Percentiles rank a stretch among this genome's conserved stretches.
phyloP scores from a whole-genome alignment of 2,329 filamentous ascomycete genomes.

The Aaosphaeria pasadenensis region DNA sequence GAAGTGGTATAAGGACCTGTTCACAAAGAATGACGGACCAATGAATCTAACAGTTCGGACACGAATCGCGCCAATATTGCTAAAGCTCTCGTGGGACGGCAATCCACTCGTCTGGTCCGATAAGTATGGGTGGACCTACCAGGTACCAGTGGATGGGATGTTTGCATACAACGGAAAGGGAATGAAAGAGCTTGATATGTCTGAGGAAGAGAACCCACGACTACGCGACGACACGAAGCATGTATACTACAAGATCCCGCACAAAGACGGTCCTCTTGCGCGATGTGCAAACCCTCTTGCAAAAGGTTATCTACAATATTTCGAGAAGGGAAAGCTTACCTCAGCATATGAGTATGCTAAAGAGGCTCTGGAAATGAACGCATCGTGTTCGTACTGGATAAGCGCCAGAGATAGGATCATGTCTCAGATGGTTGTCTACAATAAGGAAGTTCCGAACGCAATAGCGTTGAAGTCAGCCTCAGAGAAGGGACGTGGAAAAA shows the following conservation, averaged over 20 bases:
- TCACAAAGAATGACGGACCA: constrained; percentile 62
- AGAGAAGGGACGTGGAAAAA: constrained; percentile 13
- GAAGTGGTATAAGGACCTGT: constrained; percentile 92
- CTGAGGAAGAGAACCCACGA: constrained; percentile 62
- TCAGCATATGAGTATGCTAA: constrained; percentile 90
- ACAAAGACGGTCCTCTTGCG: constrained; percentile 87
- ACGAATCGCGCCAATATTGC: constrained; percentile 77
- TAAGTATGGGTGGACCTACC: constrained; percentile 89
- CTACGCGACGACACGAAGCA: constrained; percentile 65
- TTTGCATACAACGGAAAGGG: constrained; percentile 67
- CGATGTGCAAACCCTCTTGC: constrained; percentile 85
- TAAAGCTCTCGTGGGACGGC: constrained; percentile 85
- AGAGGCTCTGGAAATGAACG: constrained; percentile 96
- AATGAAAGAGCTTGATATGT: constrained; percentile 74
- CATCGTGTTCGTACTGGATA: constrained; percentile 98
- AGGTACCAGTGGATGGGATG: constrained; percentile 62
- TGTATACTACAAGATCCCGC: constrained; percentile 87
- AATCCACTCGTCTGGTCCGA: constrained; percentile 91
- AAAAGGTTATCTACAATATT: constrained; percentile 86
- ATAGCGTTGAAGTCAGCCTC: constrained; percentile 21
- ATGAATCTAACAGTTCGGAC: constrained; percentile 84
- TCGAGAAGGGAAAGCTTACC: constrained; percentile 82
- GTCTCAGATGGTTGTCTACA: constrained; percentile 93
- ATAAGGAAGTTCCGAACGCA: constrained; percentile 52
- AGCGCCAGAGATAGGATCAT: constrained; percentile 89